A percentile compares a stretch with the other conserved stretches of the same genome.
Conservation (phyloP, 306 rosid species). For the Geum urbanum region DNA sequence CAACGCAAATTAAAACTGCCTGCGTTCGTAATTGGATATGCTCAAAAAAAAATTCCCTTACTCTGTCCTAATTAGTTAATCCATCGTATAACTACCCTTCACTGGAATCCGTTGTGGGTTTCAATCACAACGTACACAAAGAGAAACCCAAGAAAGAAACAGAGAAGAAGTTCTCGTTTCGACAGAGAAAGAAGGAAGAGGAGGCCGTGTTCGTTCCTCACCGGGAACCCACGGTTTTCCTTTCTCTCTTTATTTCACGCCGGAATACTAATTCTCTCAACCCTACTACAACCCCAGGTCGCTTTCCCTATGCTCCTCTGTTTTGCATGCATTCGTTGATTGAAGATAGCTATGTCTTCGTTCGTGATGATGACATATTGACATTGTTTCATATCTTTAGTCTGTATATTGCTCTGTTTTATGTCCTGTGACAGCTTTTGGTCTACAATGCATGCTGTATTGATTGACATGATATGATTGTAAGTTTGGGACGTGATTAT, state of each 20-base stretch:
- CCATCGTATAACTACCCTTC: slow-evolving; percentile 5
- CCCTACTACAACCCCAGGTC: background rate
- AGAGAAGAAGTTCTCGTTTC: background rate
- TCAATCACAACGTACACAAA: background rate
- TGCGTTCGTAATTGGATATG: background rate
- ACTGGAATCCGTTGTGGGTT: background rate
- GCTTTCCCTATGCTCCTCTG: background rate
- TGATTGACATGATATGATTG: background rate
- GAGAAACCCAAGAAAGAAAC: background rate
- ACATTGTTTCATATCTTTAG: background rate
- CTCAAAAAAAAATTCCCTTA: background rate
- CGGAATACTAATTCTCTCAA: background rate
- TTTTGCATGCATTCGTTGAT: background rate
- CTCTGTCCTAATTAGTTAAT: background rate
- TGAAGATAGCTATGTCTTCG: background rate
- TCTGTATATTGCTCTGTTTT: background rate
- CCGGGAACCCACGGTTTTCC: slow-evolving; percentile 21
- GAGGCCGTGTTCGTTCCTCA: slow-evolving; percentile 24
- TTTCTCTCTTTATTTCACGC: background rate
- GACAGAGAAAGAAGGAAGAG: background rate
- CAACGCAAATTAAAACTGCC: background rate
- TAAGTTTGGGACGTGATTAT: slow-evolving; percentile 3
- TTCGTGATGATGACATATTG: background rate
- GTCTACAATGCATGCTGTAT: background rate
- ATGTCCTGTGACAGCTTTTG: background rate